Evolutionary conservation across 805 yeast genomes (phyloP).

Genomic region (Yarrowia sp.): DNA sequence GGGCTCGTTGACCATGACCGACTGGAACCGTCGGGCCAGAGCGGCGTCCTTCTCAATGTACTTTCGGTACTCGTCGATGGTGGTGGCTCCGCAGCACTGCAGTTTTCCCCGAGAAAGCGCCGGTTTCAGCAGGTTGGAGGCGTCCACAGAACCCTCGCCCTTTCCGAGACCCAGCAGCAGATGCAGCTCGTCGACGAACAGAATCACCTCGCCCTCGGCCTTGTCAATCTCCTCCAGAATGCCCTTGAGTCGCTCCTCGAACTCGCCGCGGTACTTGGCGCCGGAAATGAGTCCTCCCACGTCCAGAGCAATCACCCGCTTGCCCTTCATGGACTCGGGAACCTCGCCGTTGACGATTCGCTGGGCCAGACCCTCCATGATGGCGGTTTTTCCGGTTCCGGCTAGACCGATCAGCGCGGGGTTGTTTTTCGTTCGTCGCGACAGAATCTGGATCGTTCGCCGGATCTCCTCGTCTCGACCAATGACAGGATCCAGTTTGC

Average conservation of each 20-base stretch:
- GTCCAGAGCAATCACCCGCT: slow-evolving; percentile 82
- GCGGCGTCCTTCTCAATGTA: slow-evolving; percentile 97
- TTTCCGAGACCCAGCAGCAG: slow-evolving; percentile 89
- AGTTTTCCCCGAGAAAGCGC: slow-evolving; percentile 90
- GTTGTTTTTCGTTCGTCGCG: slow-evolving; percentile 92
- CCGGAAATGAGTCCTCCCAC: slow-evolving; percentile 91
- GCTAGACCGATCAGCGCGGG: slow-evolving; percentile 96
- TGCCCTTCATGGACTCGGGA: slow-evolving; percentile 90
- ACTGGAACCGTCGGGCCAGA: slow-evolving; percentile 89
- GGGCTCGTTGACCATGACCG: slow-evolving; percentile 87
- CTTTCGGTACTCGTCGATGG: slow-evolving; percentile 89
- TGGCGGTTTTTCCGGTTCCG: slow-evolving; percentile 97
- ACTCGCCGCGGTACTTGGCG: slow-evolving; percentile 95
- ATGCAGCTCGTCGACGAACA: slow-evolving; percentile 92
- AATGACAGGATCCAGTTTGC: slow-evolving; percentile 94
- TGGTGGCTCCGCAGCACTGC: slow-evolving; percentile 96
- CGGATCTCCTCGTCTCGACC: slow-evolving; percentile 96
- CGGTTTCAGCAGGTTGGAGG: slow-evolving; percentile 90
- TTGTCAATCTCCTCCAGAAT: slow-evolving; percentile 86
- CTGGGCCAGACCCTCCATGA: slow-evolving; percentile 96
- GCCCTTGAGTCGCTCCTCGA: slow-evolving; percentile 84
- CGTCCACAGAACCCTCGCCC: slow-evolving; percentile 94
- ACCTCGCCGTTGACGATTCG: slow-evolving; percentile 90
- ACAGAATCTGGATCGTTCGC: slow-evolving; percentile 88
- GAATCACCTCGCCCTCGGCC: slow-evolving; percentile 73